These are phyloP conservation scores for Orbilia blumenaviensis DNA, from an alignment of 2,329 filamentous ascomycete genomes.

Conservation along the genomic window DNA sequence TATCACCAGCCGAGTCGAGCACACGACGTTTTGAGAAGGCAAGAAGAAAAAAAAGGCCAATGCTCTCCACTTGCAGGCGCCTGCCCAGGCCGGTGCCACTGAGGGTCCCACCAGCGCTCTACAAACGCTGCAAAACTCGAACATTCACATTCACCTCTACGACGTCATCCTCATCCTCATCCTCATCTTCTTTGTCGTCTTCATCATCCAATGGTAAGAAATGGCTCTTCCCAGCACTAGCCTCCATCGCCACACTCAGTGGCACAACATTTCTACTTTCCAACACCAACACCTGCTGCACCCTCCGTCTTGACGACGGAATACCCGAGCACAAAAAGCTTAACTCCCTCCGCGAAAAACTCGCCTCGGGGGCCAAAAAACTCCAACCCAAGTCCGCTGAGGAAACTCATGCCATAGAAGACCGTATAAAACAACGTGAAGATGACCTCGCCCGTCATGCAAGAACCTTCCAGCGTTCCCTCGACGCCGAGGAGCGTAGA, in stretches of 20 bases:
- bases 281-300: conserved; percentile 35
- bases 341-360: conserved; percentile 14
- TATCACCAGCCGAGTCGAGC: not conserved
- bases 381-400: conserved; percentile 40
- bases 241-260: conserved; percentile 30
- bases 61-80: conserved; percentile 5
- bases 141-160: not conserved
- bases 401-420: conserved; percentile 40
- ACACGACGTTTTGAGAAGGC: not conserved
- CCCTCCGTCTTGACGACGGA: conserved; percentile 37
- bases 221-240: conserved; percentile 26
- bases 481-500: conserved; percentile 32
- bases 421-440: conserved; percentile 42
- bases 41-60: not conserved
- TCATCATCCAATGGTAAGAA: conserved; percentile 9
- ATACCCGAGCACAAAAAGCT: not conserved
- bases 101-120: conserved; percentile 3
- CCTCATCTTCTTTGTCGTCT: too few species aligned
- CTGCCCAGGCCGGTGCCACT: not conserved
- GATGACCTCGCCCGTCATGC: conserved; percentile 44
- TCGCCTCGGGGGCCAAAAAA: conserved; percentile 36
- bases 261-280: conserved; percentile 29
- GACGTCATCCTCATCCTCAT: too few species aligned
- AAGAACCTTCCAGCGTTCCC: conserved; percentile 39
- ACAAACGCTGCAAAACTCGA: conserved; percentile 1